These are phyloP conservation scores for Cryptococcus deneoformans DNA, from an alignment of 1,284 basidiomycete species.

Conservation along the genomic window DNA sequence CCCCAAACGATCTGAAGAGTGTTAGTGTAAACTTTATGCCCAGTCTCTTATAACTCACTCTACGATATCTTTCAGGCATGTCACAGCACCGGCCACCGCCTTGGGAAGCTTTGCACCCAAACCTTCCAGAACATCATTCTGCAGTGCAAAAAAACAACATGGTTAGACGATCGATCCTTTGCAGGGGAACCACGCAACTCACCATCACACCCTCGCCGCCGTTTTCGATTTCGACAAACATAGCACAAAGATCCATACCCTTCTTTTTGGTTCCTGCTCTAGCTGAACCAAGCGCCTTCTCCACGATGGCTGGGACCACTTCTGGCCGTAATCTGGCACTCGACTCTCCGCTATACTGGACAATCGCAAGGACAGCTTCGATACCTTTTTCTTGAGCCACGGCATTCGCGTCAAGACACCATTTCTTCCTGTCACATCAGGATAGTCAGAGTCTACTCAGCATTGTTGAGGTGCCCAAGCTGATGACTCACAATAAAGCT, in stretches of 20 bases:
- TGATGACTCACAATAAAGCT: constrained; percentile 31
- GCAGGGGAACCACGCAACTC: constrained; percentile 48
- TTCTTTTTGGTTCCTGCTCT: constrained; percentile 89
- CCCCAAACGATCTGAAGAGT: constrained; percentile 71
- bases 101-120: constrained; percentile 94
- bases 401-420: constrained; percentile 86
- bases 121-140: constrained; percentile 82
- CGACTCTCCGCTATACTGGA: constrained; percentile 87
- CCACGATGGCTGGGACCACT: constrained; percentile 85
- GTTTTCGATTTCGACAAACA: constrained; percentile 95
- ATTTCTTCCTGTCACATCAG: constrained; percentile 64
- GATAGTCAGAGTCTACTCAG: neutral
- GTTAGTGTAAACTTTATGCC: neutral
- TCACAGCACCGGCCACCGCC: constrained; percentile 76
- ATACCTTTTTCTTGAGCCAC: constrained; percentile 98
- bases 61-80: constrained; percentile 75
- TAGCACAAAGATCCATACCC: constrained; percentile 78
- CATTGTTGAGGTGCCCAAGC: no score
- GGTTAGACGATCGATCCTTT: neutral
- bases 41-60: constrained; percentile 50
- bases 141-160: constrained; percentile 3
- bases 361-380: constrained; percentile 76
- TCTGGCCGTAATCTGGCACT: constrained; percentile 70
- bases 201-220: constrained; percentile 82
- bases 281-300: constrained; percentile 91